These are phyloP conservation scores for Malassezia yamatoensis DNA, from an alignment of 1,284 basidiomycete species.

Conservation along the genomic window DNA sequence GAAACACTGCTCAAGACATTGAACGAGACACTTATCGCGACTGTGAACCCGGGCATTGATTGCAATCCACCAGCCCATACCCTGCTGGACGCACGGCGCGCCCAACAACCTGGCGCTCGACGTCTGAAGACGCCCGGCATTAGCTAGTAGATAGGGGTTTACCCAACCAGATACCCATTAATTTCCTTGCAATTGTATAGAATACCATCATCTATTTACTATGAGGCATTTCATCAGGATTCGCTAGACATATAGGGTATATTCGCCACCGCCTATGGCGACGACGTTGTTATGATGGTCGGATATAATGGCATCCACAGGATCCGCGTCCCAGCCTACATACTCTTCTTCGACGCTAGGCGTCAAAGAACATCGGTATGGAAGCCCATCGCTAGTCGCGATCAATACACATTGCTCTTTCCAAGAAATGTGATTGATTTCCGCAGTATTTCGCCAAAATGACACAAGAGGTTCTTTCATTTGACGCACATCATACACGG, in stretches of 20 bases:
- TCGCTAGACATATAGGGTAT: background rate
- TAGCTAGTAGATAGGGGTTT: no score
- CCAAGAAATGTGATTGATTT: background rate
- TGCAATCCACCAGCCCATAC: no score
- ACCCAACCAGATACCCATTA: no score
- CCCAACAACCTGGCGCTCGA: no score
- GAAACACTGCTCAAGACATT: background rate
- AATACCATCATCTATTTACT: no score
- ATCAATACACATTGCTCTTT: constrained; percentile 15
- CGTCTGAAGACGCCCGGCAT: no score
- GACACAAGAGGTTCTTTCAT: background rate
- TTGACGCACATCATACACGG: constrained; percentile 10
- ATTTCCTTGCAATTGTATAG: no score
- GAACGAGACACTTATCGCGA: background rate
- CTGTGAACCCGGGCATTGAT: no score
- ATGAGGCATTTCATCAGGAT: background rate
- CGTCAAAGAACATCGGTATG: constrained; percentile 15
- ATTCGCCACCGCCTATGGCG: constrained; percentile 1
- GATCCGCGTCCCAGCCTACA: constrained; percentile 33
- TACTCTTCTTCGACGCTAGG: constrained; percentile 21
- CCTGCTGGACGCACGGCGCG: no score
- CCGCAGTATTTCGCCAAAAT: constrained; percentile 6
- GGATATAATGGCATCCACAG: constrained; percentile 1
- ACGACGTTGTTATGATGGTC: constrained; percentile 2
- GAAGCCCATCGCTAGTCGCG: constrained; percentile 32